Base-by-base conservation (phyloP, 495 filamentous ascomycete species). In the Annulohypoxylon bovei region DNA sequence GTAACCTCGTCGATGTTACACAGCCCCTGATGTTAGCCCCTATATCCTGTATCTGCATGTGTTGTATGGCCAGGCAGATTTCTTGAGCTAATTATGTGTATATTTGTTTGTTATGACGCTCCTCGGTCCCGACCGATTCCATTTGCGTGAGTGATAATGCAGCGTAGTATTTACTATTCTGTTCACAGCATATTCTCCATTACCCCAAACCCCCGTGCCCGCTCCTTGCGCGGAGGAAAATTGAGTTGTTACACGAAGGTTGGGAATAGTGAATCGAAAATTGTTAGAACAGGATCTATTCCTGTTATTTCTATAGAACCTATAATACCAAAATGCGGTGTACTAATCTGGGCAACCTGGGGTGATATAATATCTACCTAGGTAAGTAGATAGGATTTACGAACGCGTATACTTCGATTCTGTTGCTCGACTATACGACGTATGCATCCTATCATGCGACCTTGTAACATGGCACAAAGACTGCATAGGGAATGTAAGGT, bases 371-470 rank as follows among this genome's bases (percentile, higher is more conserved):
- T 62, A 7, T 16, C 39, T 7, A n/a, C n/a, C n/a, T n/a, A n/a
- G n/a, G n/a, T n/a, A n/a, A n/a, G n/a, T n/a, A 33, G 28, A 18
- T 18, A 27, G 47, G 37, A 55, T 44, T 49, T 16, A 7, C 20
- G 28, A 60, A 68, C 39, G 53, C 60, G 54, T 65, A 61, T 59
- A 50, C 32, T 16, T 63, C 28, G 46, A 32, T 44, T 12, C 46
- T 18, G 39, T 65, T 65, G 52, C 54, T 60, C 16, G 59, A 64
- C 11, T 72, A 72, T 72, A 72, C 69, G 69, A 65, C 39, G 60
- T 22, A 47, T 33, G 37, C 64, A 67, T 64, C 58, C 59, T 50
- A 44, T n/a, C n/a, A n/a, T n/a, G n/a, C n/a, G n/a, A n/a, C n/a
- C 22, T 28, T n/a, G 69, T 49, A 61, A 64, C 59, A 56, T 67